phyloP scores from a whole-genome alignment of 345 rosid species.

The Cardamine resedifolia region DNA sequence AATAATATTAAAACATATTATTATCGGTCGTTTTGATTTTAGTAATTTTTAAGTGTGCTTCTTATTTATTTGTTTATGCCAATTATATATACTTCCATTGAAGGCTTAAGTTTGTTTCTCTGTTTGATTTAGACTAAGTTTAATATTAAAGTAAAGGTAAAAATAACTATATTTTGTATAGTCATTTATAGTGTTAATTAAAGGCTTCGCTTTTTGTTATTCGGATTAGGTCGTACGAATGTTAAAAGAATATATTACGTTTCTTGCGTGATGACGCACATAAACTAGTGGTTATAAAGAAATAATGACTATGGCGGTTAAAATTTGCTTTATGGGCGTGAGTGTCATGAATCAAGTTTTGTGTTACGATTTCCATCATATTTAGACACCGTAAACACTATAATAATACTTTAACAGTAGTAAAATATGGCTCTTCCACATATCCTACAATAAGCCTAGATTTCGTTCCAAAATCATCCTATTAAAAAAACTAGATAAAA shows the following conservation, averaged over 20 bases:
- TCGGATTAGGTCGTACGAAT: not conserved
- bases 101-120: not conserved
- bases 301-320: not conserved
- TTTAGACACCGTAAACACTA: not conserved
- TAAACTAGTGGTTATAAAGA: not conserved
- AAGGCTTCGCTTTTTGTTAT: not conserved
- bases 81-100: conserved; percentile 2
- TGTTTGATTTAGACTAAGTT: not conserved
- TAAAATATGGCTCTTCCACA: not conserved
- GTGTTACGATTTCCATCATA: not conserved
- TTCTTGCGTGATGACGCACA: not conserved
- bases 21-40: not conserved
- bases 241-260: not conserved
- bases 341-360: not conserved
- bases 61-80: not conserved
- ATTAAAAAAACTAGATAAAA: not conserved
- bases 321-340: not conserved
- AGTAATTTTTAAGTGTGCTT: not conserved
- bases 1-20: not conserved
- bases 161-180: not conserved
- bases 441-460: not conserved
- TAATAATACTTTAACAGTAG: not conserved
- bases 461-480: not conserved
- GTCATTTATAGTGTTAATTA: not conserved
- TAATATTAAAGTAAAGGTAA: not conserved